phyloP scores from a whole-genome alignment of 257 asterid genomes.

The Hygrophila difformis region DNA sequence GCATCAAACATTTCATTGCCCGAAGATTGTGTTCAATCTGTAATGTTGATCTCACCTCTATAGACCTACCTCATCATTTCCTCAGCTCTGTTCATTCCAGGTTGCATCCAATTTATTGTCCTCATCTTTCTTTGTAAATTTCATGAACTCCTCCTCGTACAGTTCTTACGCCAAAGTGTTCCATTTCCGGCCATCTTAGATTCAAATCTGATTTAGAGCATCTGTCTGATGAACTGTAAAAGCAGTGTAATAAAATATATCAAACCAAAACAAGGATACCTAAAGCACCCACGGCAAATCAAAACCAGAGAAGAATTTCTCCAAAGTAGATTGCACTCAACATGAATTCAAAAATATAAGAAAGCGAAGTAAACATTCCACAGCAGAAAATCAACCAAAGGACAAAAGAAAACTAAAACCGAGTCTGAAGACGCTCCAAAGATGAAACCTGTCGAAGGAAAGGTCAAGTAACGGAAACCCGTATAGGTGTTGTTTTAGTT shows the following conservation, averaged over 20 bases:
- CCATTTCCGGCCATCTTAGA: constrained; percentile 27
- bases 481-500: no score
- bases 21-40: constrained; percentile 30
- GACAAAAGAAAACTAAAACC: no score
- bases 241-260: no score
- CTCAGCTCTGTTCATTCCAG: constrained; percentile 21
- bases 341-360: no score
- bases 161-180: constrained; percentile 35
- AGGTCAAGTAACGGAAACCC: no score
- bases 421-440: no score
- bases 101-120: constrained; percentile 19
- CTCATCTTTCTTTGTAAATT: constrained; percentile 32
- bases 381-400: no score
- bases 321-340: constrained; percentile 1
- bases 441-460: no score
- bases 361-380: no score
- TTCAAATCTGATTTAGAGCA: constrained; percentile 22
- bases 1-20: constrained; percentile 25
- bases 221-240: constrained; percentile 15
- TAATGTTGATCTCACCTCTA: constrained; percentile 35
- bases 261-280: constrained; percentile 13
- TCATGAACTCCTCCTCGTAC: constrained; percentile 48
- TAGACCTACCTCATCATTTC: constrained; percentile 19
- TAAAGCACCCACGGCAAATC: constrained; percentile 13
- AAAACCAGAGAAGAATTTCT: constrained; percentile 3